Evolutionary conservation across 2,329 filamentous ascomycete species (phyloP), one percentile per base, ranked within the genome.

Genomic region (Chaetomium sp.): DNA sequence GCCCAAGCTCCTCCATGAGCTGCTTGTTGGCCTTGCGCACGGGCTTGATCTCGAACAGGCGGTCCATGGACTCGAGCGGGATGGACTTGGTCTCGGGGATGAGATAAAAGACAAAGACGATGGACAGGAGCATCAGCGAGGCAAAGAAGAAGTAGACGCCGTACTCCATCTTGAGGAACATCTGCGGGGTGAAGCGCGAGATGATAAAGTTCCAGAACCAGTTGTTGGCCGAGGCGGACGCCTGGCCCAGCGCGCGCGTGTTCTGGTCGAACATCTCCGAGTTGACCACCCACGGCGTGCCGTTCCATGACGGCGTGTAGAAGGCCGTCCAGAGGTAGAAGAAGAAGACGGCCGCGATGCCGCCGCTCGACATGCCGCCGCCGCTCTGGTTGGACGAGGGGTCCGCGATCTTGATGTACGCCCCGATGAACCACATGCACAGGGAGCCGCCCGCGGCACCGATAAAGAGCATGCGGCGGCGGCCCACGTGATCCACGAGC

Each of bases 121-220:
- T 78, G 0, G 84, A 84, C 10, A 82, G 65, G 13, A 89, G 74
- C 81, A 88, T 89, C 55, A 89, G 78, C 0, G 82, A 79, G 1
- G 86, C 87, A 68, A 90, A 90, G 80, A 90, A 89, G 70, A 90
- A 85, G 75, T 88, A 90, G 0, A 89, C 86, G 27, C 87, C 88
- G 69, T 84, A 89, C n/a, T 78, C 77, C 80, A 85, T 83, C 9
- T 78, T 75, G 25, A 78, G 72, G 69, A 87, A 84, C 85, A 90
- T 90, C 68, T 88, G 84, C 29, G 83, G 86, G 0, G 86, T 90
- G 78, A 89, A 90, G 12, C 87, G 82, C 0, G 82, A 83, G 69
- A 91, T 84, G 72, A 91, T 81, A 74, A 91, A 90, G 75, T 90
- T 91, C 80, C 80, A 89, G 71, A 89, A 82, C 89, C 89, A 92